A percentile compares a stretch with the other conserved stretches of the same genome.
Conservation (phyloP, 106 monocot species). For the Platanthera guangdongensis region DNA sequence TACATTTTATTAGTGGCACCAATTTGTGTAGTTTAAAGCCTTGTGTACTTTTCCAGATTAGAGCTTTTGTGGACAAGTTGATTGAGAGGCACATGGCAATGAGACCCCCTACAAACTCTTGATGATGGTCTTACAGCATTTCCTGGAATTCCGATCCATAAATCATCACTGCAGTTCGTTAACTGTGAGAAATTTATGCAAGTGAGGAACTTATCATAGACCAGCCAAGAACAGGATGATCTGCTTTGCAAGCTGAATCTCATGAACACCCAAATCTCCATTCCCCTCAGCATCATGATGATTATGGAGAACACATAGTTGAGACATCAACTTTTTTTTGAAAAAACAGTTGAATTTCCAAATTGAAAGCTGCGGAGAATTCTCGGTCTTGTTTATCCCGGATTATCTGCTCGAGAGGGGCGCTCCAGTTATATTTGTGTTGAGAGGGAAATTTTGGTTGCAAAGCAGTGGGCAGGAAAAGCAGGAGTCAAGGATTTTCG, state of each 20-base stretch:
- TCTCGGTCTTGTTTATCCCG: background rate
- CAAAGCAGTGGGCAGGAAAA: background rate
- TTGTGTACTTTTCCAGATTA: slow-evolving; percentile 50
- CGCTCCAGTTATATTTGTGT: background rate
- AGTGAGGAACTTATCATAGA: background rate
- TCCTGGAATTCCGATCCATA: background rate
- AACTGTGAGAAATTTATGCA: too few species aligned
- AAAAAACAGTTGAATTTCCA: background rate
- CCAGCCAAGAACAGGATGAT: background rate
- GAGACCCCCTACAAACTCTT: slow-evolving; percentile 28
- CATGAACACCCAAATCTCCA: background rate
- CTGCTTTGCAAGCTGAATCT: background rate
- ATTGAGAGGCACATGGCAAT: slow-evolving; percentile 69
- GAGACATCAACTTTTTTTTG: background rate
- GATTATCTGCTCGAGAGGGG: background rate
- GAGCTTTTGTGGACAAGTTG: slow-evolving; percentile 84
- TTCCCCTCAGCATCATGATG: background rate
- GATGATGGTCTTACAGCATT: slow-evolving; percentile 9
- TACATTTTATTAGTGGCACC: background rate
- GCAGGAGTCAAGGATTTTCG: background rate
- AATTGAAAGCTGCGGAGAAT: background rate
- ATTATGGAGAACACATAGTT: background rate
- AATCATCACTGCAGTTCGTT: background rate
- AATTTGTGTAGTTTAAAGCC: background rate
- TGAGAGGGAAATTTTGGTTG: background rate